Conservation (phyloP, 352 stramenopile species). For the Pythium aristosporum region DNA sequence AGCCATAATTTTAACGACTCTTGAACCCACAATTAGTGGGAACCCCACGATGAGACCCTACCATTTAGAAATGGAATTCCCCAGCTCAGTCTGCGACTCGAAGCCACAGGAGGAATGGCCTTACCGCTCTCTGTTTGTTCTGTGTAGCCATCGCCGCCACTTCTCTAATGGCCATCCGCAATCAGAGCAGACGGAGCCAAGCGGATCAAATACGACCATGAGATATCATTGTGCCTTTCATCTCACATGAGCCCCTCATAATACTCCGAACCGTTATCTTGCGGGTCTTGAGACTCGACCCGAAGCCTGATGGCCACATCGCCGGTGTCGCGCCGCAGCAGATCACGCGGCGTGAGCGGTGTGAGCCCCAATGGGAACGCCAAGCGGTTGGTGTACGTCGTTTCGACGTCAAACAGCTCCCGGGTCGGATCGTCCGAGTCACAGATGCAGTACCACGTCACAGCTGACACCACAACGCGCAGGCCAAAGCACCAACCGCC, state of each 20-base stretch:
- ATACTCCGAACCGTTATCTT: constrained; percentile 6
- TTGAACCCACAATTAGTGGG: too few relatives aligned
- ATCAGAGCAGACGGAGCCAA: too few relatives aligned
- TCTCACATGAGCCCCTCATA: constrained; percentile 24
- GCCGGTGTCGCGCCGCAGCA: constrained; percentile 51
- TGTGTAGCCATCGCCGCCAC: too few relatives aligned
- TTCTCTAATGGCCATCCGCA: too few relatives aligned
- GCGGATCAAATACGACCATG: too few relatives aligned
- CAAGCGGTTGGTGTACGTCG: constrained; percentile 60
- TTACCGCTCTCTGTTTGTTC: too few relatives aligned
- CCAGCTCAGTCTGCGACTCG: too few relatives aligned
- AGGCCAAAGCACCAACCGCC: constrained; percentile 59
- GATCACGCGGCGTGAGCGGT: constrained; percentile 44
- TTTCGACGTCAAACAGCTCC: constrained; percentile 54
- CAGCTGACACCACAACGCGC: constrained; percentile 44
- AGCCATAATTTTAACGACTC: too few relatives aligned
- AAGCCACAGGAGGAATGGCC: too few relatives aligned
- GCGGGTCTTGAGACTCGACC: constrained; percentile 2
- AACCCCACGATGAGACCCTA: too few relatives aligned
- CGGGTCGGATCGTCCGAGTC: constrained; percentile 61
- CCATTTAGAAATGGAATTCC: too few relatives aligned
- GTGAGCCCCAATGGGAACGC: constrained; percentile 59
- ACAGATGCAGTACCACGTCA: constrained; percentile 75
- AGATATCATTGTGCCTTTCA: too few relatives aligned
- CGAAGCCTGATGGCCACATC: constrained; percentile 40